These are phyloP conservation scores for Avicennia marina DNA, from an alignment of 257 asterid species.

Conservation along the genomic window DNA sequence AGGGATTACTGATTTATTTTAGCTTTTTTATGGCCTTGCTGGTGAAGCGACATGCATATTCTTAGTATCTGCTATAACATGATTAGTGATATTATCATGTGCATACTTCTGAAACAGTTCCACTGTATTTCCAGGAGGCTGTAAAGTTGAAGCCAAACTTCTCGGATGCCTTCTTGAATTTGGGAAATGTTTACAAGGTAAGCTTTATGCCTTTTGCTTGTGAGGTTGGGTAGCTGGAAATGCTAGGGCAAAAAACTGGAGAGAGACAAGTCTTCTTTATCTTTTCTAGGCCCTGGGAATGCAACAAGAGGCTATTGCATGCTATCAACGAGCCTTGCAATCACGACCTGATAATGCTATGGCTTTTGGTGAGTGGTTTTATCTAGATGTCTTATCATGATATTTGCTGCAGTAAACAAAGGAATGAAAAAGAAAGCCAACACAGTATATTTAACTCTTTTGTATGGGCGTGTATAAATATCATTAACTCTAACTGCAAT, in stretches of 20 bases:
- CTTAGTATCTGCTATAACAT: slow-evolving; percentile 4
- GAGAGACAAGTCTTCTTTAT: slow-evolving; percentile 51
- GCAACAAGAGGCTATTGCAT: slow-evolving; percentile 87
- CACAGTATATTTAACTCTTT: no score
- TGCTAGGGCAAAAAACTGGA: slow-evolving; percentile 44
- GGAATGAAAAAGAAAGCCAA: no score
- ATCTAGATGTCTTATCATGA: slow-evolving; percentile 6
- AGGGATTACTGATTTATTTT: slow-evolving; percentile 7
- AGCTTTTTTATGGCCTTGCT: not conserved
- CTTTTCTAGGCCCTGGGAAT: slow-evolving; percentile 91
- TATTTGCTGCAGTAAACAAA: no score
- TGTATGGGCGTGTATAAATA: no score
- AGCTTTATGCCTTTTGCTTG: no score
- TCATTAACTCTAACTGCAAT: no score
- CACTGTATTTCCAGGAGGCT: slow-evolving; percentile 68
- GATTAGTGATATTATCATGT: slow-evolving; percentile 1
- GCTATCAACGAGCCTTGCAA: slow-evolving; percentile 92
- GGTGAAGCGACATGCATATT: not conserved
- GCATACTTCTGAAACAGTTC: slow-evolving; percentile 1
- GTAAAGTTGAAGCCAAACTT: slow-evolving; percentile 96
- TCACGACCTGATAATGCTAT: slow-evolving; percentile 86
- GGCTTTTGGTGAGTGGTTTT: slow-evolving; percentile 79
- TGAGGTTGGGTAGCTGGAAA: slow-evolving; percentile 49
- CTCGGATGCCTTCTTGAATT: slow-evolving; percentile 83
- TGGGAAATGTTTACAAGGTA: slow-evolving; percentile 99